Conservation (phyloP, 2,329 filamentous ascomycete genomes). For the Rosellinia necatrix region DNA sequence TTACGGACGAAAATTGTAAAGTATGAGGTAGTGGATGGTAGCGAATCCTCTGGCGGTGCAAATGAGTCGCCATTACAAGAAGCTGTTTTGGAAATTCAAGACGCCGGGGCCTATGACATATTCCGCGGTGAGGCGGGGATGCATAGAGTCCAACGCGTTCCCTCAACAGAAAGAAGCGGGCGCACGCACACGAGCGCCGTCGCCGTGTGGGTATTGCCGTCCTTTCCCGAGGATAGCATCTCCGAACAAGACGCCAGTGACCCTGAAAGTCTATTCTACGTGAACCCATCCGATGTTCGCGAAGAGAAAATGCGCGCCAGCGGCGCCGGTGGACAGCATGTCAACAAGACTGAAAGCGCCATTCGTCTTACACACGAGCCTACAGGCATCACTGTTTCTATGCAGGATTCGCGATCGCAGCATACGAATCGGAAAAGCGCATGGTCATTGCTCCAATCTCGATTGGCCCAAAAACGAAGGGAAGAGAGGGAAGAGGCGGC, state of each 20-base stretch:
- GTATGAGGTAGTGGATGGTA: slow-evolving; percentile 74
- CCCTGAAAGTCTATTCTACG: slow-evolving; percentile 88
- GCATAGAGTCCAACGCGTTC: slow-evolving; percentile 91
- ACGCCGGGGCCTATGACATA: slow-evolving; percentile 76
- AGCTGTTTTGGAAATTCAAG: slow-evolving; percentile 82
- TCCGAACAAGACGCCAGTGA: slow-evolving; percentile 71
- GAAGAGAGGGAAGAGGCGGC: slow-evolving; percentile 86
- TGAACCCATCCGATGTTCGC: slow-evolving; percentile 81
- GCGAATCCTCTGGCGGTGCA: slow-evolving; percentile 55
- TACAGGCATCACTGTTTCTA: slow-evolving; percentile 82
- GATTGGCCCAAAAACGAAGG: slow-evolving; percentile 77
- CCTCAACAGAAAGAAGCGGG: slow-evolving; percentile 87
- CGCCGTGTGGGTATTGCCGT: slow-evolving; percentile 89
- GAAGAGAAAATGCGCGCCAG: slow-evolving; percentile 89
- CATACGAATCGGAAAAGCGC: slow-evolving; percentile 85
- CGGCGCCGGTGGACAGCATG: slow-evolving; percentile 94
- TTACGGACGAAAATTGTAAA: slow-evolving; percentile 74
- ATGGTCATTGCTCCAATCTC: slow-evolving; percentile 82
- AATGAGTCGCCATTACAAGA: slow-evolving; percentile 77
- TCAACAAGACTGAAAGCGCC: slow-evolving; percentile 97
- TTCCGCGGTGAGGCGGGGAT: slow-evolving; percentile 91
- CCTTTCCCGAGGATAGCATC: slow-evolving; percentile 65
- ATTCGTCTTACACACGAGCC: slow-evolving; percentile 90
- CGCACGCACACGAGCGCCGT: slow-evolving; percentile 93
- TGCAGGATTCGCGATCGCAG: slow-evolving; percentile 93